A percentile compares a stretch with the other conserved stretches of the same genome.
These are phyloP conservation scores for Dioscorea alata DNA, from an alignment of 106 monocot genomes.

Conservation along the genomic window DNA sequence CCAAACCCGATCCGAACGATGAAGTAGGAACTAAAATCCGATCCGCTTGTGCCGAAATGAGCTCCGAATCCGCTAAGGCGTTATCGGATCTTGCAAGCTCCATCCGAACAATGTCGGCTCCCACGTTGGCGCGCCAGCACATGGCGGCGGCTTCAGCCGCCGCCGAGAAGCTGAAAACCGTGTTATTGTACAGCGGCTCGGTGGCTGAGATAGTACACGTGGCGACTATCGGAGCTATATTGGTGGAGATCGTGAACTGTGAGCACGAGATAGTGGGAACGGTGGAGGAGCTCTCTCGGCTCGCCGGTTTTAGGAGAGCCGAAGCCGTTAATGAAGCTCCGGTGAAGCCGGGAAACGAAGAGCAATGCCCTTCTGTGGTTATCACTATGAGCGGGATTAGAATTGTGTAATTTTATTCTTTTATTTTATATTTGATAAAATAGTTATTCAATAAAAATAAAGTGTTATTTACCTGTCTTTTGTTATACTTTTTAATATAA, in stretches of 20 bases:
- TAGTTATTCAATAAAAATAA: neutral
- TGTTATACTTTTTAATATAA: too few species aligned
- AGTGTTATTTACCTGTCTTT: too few species aligned
- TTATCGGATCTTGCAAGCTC: conserved; percentile 32
- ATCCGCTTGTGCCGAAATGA: conserved; percentile 31
- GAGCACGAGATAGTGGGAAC: conserved; percentile 10
- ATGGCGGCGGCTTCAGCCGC: conserved; percentile 16
- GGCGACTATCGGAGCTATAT: conserved; percentile 36
- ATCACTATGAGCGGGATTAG: conserved; percentile 6
- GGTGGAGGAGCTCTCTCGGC: conserved; percentile 44
- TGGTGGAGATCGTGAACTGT: conserved; percentile 37
- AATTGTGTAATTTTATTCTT: too few species aligned
- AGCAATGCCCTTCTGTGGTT: conserved; percentile 10
- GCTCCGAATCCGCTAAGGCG: conserved; percentile 38
- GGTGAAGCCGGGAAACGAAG: conserved; percentile 18
- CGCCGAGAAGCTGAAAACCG: conserved; percentile 6
- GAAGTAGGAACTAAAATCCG: neutral
- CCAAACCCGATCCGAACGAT: neutral
- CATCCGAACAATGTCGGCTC: conserved; percentile 24
- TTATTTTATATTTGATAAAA: neutral
- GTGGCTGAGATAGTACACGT: conserved; percentile 22
- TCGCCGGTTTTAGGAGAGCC: conserved; percentile 26
- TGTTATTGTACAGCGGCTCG: conserved; percentile 2
- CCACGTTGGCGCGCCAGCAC: conserved; percentile 13
- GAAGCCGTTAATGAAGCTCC: conserved; percentile 8